These are phyloP conservation scores for Aspergillus incahuasiensis DNA, from an alignment of 495 filamentous ascomycete species.

Conservation along the genomic window DNA sequence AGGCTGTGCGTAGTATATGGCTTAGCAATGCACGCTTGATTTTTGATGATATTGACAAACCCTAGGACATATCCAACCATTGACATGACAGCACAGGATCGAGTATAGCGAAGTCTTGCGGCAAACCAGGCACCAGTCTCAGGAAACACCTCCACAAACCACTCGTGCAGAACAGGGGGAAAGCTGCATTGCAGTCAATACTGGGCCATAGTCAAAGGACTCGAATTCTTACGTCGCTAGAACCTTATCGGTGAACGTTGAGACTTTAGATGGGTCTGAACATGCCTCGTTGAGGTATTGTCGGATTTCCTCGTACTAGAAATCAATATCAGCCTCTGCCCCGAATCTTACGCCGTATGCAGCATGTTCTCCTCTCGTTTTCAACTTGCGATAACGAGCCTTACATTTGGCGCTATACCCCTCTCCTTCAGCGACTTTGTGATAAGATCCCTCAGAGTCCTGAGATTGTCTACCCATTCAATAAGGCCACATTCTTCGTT, in stretches of 20 bases:
- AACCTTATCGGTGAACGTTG: slow-evolving; percentile 67
- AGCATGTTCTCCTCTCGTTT: no score
- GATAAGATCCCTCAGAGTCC: slow-evolving; percentile 88
- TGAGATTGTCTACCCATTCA: slow-evolving; percentile 97
- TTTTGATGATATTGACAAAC: slow-evolving; percentile 23
- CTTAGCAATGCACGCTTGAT: neutral
- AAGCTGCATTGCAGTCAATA: slow-evolving; percentile 44
- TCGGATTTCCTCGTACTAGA: slow-evolving; percentile 55
- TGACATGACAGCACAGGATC: slow-evolving; percentile 94
- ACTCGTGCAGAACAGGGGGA: slow-evolving; percentile 80
- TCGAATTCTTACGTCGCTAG: slow-evolving; percentile 36
- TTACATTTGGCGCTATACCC: slow-evolving; percentile 53
- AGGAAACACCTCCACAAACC: slow-evolving; percentile 93
- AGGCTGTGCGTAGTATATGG: slow-evolving; percentile 48
- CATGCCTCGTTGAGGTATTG: slow-evolving; percentile 54
- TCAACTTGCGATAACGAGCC: no score
- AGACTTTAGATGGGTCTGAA: slow-evolving; percentile 47
- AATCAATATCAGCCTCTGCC: slow-evolving; percentile 4
- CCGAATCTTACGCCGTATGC: no score
- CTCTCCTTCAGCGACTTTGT: slow-evolving; percentile 69
- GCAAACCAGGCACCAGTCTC: slow-evolving; percentile 89
- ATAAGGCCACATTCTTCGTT: slow-evolving; percentile 98
- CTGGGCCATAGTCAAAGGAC: neutral
- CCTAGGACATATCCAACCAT: slow-evolving; percentile 95
- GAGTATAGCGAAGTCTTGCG: slow-evolving; percentile 84